phyloP scores from a whole-genome alignment of 2,329 filamentous ascomycete genomes.

The Beauveria varroae region DNA sequence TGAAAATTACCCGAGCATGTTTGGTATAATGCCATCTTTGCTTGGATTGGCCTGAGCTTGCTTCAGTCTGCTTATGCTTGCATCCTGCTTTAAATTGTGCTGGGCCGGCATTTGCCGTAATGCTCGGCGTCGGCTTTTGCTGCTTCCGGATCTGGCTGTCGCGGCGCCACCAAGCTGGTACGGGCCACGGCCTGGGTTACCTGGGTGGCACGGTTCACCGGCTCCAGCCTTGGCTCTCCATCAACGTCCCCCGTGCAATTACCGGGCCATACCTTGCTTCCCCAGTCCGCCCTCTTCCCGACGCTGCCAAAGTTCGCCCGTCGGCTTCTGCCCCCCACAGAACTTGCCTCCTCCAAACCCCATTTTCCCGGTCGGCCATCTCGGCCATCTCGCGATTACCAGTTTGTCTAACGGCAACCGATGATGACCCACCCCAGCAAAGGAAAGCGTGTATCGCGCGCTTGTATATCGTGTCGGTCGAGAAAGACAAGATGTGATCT shows the following conservation, averaged over 20 bases:
- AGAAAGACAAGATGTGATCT: constrained; percentile 26
- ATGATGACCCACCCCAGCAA: constrained; percentile 12
- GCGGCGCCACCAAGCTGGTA: too few species aligned
- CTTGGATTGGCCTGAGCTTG: too few species aligned
- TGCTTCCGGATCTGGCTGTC: neutral
- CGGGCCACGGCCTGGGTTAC: too few species aligned
- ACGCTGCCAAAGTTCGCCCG: neutral
- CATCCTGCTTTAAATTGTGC: neutral
- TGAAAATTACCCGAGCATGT: too few species aligned
- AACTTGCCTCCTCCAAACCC: constrained; percentile 11
- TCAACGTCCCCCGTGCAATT: neutral
- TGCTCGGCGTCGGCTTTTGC: neutral
- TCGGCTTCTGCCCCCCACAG: constrained; percentile 12
- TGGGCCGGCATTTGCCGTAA: neutral
- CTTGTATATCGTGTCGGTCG: constrained; percentile 24
- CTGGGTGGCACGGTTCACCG: too few species aligned
- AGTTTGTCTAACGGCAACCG: neutral
- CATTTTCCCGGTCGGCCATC: constrained; percentile 5
- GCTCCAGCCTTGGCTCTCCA: too few species aligned
- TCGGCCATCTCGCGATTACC: constrained; percentile 8
- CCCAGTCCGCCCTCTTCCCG: neutral
- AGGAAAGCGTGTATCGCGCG: constrained; percentile 24
- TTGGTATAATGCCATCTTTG: neutral
- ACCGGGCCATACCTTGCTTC: neutral
- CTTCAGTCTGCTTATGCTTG: too few species aligned